Percentiles rank a stretch among this genome's conserved stretches.
Evolutionary conservation across 768 basidiomycete genomes (phyloP).

Genomic region (Suillus fuscotomentosus): DNA sequence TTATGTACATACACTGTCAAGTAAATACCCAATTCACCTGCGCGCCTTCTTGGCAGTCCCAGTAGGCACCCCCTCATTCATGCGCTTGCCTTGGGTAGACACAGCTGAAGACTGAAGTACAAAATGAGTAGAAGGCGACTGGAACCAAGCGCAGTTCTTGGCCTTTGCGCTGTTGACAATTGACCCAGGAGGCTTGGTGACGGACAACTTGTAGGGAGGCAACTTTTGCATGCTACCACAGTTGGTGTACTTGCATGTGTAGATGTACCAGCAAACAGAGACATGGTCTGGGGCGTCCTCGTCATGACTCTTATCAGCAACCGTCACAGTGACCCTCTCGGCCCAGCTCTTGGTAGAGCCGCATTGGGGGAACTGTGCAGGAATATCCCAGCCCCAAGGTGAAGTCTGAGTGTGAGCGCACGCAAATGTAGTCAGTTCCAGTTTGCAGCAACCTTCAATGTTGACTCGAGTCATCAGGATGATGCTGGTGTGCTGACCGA

Average conservation of each 20-base stretch:
- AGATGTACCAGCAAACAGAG: neutral
- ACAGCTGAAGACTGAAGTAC: too few relatives aligned
- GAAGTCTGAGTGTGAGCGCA: neutral
- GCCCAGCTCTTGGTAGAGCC: too few relatives aligned
- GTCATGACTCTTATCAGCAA: neutral
- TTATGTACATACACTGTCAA: neutral
- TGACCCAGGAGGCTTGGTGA: too few relatives aligned
- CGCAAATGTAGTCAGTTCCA: neutral
- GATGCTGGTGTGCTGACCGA: neutral
- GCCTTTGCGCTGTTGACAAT: too few relatives aligned
- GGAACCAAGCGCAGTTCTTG: too few relatives aligned
- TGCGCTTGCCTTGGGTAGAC: too few relatives aligned
- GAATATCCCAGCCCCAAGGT: neutral
- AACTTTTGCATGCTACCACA: neutral
- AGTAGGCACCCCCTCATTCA: too few relatives aligned
- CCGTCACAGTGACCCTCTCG: too few relatives aligned
- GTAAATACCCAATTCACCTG: neutral
- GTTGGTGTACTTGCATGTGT: neutral
- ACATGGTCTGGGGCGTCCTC: neutral
- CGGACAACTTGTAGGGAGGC: neutral
- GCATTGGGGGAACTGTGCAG: neutral
- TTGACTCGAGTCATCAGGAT: neutral
- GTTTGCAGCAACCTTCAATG: neutral
- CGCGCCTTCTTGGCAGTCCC: neutral
- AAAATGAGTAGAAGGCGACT: too few relatives aligned